phyloP scores from a whole-genome alignment of 2,329 filamentous ascomycete species.

The Sarocladium kiliense region DNA sequence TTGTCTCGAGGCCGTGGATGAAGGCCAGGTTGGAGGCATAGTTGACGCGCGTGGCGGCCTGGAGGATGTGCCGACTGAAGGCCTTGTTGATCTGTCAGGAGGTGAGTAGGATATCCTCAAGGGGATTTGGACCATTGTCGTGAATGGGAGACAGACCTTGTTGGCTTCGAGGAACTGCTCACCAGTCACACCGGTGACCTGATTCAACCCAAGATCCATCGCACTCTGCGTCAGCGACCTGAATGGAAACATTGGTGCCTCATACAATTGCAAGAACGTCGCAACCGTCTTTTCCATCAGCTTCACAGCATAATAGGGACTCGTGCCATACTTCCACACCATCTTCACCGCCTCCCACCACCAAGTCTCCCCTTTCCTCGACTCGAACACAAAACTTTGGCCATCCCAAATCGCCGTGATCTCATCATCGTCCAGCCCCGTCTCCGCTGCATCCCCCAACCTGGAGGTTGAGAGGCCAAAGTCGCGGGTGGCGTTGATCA shows the following conservation, averaged over 20 bases:
- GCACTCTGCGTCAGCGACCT: conserved; percentile 64
- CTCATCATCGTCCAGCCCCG: conserved; percentile 40
- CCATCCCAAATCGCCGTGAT: conserved; percentile 83
- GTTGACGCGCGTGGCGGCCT: conserved; percentile 88
- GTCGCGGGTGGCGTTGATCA: conserved; percentile 64
- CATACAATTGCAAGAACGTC: conserved; percentile 75
- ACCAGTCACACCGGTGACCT: conserved; percentile 66
- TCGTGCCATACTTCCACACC: conserved; percentile 78
- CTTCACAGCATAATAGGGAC: conserved; percentile 67
- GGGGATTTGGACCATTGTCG: too few relatives aligned
- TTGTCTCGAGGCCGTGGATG: conserved; percentile 84
- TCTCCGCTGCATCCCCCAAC: conserved; percentile 17
- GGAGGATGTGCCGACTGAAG: conserved; percentile 78
- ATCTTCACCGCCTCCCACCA: conserved; percentile 82
- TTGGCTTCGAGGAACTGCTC: conserved; percentile 65
- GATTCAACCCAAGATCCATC: conserved; percentile 60
- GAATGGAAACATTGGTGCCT: conserved; percentile 80
- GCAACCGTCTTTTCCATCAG: conserved; percentile 67
- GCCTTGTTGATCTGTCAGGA: conserved; percentile 47
- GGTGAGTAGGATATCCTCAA: not conserved
- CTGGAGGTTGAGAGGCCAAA: conserved; percentile 62
- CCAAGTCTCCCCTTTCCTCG: conserved; percentile 51
- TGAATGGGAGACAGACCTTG: too few relatives aligned
- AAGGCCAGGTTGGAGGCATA: conserved; percentile 84
- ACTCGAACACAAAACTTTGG: conserved; percentile 62